Base-by-base conservation (phyloP, 1,139 yeast species). In the Taphrina confusa region DNA sequence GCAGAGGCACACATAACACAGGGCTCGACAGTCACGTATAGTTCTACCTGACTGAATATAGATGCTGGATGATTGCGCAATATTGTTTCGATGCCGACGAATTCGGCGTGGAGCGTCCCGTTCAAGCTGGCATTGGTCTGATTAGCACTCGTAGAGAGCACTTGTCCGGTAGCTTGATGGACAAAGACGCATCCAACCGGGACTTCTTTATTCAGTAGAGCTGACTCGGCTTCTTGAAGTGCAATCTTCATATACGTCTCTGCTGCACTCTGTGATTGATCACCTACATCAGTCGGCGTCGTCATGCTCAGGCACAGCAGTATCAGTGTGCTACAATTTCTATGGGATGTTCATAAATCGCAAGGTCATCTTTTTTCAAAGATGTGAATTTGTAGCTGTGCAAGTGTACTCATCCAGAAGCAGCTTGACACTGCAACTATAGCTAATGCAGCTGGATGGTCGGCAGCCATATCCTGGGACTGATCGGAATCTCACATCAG, bases 1-100 rank as follows among this genome's bases (percentile, higher is more conserved):
- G 96, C 92, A 28, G 95, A 84, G 0, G 97, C 97, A 75, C 99
- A 92, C 99, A 92, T 92, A 9, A 94, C 85, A 71, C 99, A 92
- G 0, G 99, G 99, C 72, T 92, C 99, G 0, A 92, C 97, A 0
- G 97, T 89, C 23, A 92, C 99, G 71, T 90, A 92, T 18, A 92
- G 76, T 33, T 82, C 82, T 63, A 81, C 71, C 66, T 80, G 77
- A 57, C 74, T 68, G 73, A 89, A 75, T 12, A 82, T 66, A 1
- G 64, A 61, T 0, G 70, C 69, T 62, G 72, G 64, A 59, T 72
- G 65, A 1, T 65, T 54, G 28, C 68, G 57, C 40, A 81, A 69
- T 1, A 87, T 78, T 44, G 75, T 71, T 60, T 84, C 85, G 6
- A 88, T 82, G 0, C 92, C 97, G 61, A 85, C 77, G 68, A 91